Percentiles rank a stretch among this genome's conserved stretches.
Evolutionary conservation across 2,329 filamentous ascomycete species (phyloP).

Genomic region (Xylariaceae sp.): DNA sequence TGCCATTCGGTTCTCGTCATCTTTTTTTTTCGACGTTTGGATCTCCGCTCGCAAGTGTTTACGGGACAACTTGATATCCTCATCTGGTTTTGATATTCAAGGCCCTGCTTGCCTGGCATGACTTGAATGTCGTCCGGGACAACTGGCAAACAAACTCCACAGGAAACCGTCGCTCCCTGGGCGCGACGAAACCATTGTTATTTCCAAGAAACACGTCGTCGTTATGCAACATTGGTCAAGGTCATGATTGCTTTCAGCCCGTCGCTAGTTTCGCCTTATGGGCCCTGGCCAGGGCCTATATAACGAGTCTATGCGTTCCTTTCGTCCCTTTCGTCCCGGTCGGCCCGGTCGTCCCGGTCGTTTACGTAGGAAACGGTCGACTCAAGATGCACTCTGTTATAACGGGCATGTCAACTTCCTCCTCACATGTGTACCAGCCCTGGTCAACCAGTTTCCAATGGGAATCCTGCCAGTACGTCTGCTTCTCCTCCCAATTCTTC

Average conservation of each 20-base stretch:
- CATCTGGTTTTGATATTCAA: too few relatives aligned
- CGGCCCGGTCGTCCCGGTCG: too few relatives aligned
- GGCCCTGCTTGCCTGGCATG: too few relatives aligned
- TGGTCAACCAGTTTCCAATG: constrained; percentile 59
- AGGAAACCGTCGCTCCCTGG: too few relatives aligned
- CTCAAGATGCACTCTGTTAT: constrained; percentile 29
- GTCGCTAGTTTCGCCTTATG: neutral
- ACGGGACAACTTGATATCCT: too few relatives aligned
- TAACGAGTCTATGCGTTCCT: neutral
- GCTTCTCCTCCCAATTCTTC: constrained; percentile 63
- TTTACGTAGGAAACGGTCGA: constrained; percentile 13
- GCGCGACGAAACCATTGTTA: too few relatives aligned
- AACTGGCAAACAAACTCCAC: too few relatives aligned
- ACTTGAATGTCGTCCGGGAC: too few relatives aligned
- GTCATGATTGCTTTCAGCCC: neutral
- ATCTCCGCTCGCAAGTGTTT: too few relatives aligned
- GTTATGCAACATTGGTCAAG: neutral
- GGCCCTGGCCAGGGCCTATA: neutral
- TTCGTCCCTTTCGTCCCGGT: neutral
- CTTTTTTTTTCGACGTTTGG: too few relatives aligned
- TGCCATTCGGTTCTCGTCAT: too few relatives aligned
- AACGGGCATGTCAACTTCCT: constrained; percentile 21
- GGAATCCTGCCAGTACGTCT: constrained; percentile 60
- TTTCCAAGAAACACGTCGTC: too few relatives aligned
- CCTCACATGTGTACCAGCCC: constrained; percentile 57